These are phyloP conservation scores for Aspergillus clavatus DNA, from an alignment of 2,329 filamentous ascomycete species.

Conservation along the genomic window DNA sequence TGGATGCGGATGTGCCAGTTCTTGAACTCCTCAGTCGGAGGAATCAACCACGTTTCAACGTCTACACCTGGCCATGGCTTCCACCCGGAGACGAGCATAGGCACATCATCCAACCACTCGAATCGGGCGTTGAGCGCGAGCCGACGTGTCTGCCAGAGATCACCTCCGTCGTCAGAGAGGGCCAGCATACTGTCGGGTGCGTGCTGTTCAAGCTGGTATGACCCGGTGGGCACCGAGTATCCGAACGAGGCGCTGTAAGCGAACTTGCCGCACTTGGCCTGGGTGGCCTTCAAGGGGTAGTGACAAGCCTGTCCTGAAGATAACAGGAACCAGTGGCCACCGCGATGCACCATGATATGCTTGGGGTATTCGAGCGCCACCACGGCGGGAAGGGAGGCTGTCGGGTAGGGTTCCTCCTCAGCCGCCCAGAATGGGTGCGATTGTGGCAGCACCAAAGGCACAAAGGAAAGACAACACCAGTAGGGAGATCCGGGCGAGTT, in stretches of 20 bases:
- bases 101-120: conserved; percentile 49
- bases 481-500: conserved; percentile 70
- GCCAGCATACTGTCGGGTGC: conserved; percentile 71
- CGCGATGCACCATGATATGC: conserved; percentile 66
- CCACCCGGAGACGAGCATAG: conserved; percentile 66
- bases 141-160: conserved; percentile 73
- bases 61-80: conserved; percentile 59
- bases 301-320: conserved; percentile 75
- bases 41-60: conserved; percentile 35
- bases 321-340: conserved; percentile 71
- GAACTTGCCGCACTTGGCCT: conserved; percentile 76
- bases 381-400: conserved; percentile 52
- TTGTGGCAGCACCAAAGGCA: conserved; percentile 64
- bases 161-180: conserved; percentile 70
- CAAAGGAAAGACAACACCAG: conserved; percentile 75
- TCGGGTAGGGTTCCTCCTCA: conserved; percentile 58
- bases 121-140: conserved; percentile 61
- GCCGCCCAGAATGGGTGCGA: conserved; percentile 71
- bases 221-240: conserved; percentile 71
- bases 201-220: conserved; percentile 71
- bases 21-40: conserved; percentile 27
- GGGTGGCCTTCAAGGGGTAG: conserved; percentile 75
- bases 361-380: conserved; percentile 63
- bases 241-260: conserved; percentile 71
- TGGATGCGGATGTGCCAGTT: conserved; percentile 41